Conservation (phyloP, 2,329 filamentous ascomycete genomes). For the Keithomyces neogunnii region DNA sequence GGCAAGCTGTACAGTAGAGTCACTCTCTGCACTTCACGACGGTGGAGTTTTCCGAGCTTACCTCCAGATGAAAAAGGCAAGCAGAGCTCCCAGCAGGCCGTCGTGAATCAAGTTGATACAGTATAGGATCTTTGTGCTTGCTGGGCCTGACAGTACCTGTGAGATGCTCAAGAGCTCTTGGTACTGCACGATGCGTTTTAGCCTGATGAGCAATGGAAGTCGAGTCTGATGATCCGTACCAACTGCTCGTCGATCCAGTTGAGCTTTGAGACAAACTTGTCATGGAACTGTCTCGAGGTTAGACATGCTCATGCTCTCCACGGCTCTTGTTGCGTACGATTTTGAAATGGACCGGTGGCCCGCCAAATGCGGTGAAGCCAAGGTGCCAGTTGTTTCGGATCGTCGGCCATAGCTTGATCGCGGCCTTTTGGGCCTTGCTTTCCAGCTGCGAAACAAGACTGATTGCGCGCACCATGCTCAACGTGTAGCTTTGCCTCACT, state of each 20-base stretch:
- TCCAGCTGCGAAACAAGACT: too few relatives aligned
- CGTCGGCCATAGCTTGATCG: too few relatives aligned
- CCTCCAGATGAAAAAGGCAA: slow-evolving; percentile 59
- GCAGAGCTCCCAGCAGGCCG: slow-evolving; percentile 47
- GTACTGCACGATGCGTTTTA: slow-evolving; percentile 35
- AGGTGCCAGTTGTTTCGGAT: slow-evolving; percentile 42
- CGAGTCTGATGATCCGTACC: slow-evolving; percentile 25
- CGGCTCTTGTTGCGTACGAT: slow-evolving; percentile 32
- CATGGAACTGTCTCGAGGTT: slow-evolving; percentile 35
- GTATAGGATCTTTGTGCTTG: slow-evolving; percentile 63
- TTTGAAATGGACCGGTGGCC: slow-evolving; percentile 62
- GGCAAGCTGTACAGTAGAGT: slow-evolving; percentile 44
- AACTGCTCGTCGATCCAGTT: slow-evolving; percentile 63
- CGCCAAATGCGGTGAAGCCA: slow-evolving; percentile 58
- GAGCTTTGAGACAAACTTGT: slow-evolving; percentile 50
- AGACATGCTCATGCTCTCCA: not conserved
- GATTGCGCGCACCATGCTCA: too few relatives aligned
- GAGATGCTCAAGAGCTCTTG: slow-evolving; percentile 64
- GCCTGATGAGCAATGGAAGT: not conserved
- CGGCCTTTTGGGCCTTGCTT: too few relatives aligned
- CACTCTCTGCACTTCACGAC: slow-evolving; percentile 6
- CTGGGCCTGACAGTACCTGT: slow-evolving; percentile 60
- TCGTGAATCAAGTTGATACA: slow-evolving; percentile 57
- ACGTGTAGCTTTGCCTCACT: too few relatives aligned
- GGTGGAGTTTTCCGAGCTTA: slow-evolving; percentile 15